Base-by-base conservation (phyloP, 2,329 filamentous ascomycete genomes). In the Stemphylium beticola region DNA sequence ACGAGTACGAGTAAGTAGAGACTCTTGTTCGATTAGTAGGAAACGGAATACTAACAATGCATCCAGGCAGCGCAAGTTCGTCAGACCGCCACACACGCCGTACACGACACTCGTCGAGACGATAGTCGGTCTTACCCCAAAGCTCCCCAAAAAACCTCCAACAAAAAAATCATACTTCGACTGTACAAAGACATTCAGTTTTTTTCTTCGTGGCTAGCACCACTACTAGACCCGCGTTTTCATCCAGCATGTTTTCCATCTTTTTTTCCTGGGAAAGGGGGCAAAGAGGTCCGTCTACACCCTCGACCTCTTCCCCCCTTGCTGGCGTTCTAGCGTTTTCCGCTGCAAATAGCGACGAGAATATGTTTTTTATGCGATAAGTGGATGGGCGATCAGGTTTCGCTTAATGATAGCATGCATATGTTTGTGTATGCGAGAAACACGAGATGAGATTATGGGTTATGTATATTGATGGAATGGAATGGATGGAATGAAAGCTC, bases 1-100 rank as follows among this genome's bases (percentile, higher is more conserved):
- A 81, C 80, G 31, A 80, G 76, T 60, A 70, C 74, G 49, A 81
- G 79, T 81, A 66, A 79, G 79, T 79, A 45, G 43, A 31, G 37
- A 40, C 17, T 5, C 15, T 6, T 10, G 14, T 24, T 2, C 10
- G n/a, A n/a, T n/a, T 3, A 0, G 32, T 5, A 17, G 29, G 14
- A 4, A 24, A n/a, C 17, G 12, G 4, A 49, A 55, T 51, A 46
- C 68, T 71, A 62, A 70, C 60, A 52, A 53, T 15, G 9, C 8
- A 12, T n/a, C 33, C 47, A 79, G 77, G 77, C 58, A 77, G 75
- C 65, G 76, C 75, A 64, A 79, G 77, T 53, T 79, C 77, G n/a
- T 65, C 64, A 32, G 77, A 79, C 52, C 67, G 76, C 33, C 66
- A 74, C 32, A 78, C 77, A 24, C 69, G 77, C 58, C 69, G 74